These are phyloP conservation scores for Globisporangium viniferum DNA, from an alignment of 352 stramenopile species.

Conservation along the genomic window DNA sequence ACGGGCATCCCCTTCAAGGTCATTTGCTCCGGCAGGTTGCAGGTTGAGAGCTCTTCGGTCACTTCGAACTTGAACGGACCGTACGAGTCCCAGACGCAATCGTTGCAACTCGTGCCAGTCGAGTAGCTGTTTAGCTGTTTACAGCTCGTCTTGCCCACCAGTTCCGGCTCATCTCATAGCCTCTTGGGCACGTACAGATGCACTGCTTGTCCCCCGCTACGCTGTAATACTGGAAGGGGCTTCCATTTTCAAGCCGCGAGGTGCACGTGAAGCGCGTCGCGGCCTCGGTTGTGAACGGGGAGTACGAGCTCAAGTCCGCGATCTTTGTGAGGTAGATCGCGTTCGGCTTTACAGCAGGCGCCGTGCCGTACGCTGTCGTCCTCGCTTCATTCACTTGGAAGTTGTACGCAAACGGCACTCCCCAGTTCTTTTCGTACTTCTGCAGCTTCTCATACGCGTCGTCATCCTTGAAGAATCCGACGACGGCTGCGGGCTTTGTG, in stretches of 20 bases:
- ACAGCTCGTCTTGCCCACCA: slow-evolving; percentile 1
- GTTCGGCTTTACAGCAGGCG: not conserved
- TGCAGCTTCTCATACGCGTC: slow-evolving; percentile 8
- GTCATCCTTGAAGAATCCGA: slow-evolving; percentile 13
- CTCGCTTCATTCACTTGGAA: slow-evolving; percentile 15
- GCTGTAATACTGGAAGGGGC: slow-evolving; percentile 13
- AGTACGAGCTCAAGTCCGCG: not conserved
- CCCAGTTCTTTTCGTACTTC: not conserved
- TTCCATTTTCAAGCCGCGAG: slow-evolving; percentile 13
- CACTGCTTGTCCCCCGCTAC: slow-evolving; percentile 1
- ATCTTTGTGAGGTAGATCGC: slow-evolving; percentile 14
- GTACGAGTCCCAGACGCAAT: slow-evolving; percentile 18
- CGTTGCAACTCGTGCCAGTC: not conserved
- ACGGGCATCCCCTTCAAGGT: not conserved
- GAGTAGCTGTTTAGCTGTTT: slow-evolving; percentile 4
- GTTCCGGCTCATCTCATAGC: slow-evolving; percentile 14
- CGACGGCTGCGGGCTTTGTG: not conserved
- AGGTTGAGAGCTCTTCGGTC: slow-evolving; percentile 9
- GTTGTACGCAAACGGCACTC: slow-evolving; percentile 12
- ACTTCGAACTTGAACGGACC: slow-evolving; percentile 17
- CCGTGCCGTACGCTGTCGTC: not conserved
- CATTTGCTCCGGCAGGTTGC: slow-evolving; percentile 4
- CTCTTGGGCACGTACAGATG: slow-evolving; percentile 20
- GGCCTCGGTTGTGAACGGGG: not conserved
- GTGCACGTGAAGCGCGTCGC: slow-evolving; percentile 11